Evolutionary conservation across 768 basidiomycete species (phyloP).

Genomic region (Boletus barrowsii): DNA sequence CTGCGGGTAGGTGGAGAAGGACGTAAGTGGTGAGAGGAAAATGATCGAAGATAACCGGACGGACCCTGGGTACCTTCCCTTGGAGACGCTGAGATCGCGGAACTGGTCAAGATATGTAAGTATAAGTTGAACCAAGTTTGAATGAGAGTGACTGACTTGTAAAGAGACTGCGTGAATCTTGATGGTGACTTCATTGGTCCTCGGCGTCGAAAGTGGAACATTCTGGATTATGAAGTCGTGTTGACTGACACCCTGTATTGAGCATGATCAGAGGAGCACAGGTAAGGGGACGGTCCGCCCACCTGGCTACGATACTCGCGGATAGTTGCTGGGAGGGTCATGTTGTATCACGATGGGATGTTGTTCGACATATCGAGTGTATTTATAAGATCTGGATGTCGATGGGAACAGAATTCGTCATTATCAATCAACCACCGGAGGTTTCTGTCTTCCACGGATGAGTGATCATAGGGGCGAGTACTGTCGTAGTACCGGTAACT

Average conservation of each 20-base stretch:
- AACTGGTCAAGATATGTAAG: constrained; percentile 31
- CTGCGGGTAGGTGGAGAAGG: constrained; percentile 7
- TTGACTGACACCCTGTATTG: constrained; percentile 21
- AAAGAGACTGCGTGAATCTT: constrained; percentile 57
- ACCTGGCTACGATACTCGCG: constrained; percentile 20
- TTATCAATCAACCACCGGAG: too few species aligned
- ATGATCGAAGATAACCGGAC: constrained; percentile 1
- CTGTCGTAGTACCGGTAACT: too few species aligned
- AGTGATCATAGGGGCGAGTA: too few species aligned
- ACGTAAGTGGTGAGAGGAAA: constrained; percentile 28
- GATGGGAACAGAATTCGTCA: too few species aligned
- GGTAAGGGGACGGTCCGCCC: neutral
- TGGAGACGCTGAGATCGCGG: constrained; percentile 47
- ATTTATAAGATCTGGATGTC: neutral
- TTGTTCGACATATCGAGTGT: too few species aligned
- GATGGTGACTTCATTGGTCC: constrained; percentile 50
- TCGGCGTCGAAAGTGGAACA: constrained; percentile 31
- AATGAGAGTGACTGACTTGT: constrained; percentile 31
- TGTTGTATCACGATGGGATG: neutral
- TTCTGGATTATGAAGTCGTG: constrained; percentile 29
- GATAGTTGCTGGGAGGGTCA: constrained; percentile 11
- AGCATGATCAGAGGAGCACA: neutral
- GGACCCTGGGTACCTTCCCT: constrained; percentile 38
- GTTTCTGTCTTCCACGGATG: too few species aligned
- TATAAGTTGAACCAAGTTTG: neutral